phyloP scores from a whole-genome alignment of 208 protist species.

The Leptomonas seymouri region DNA sequence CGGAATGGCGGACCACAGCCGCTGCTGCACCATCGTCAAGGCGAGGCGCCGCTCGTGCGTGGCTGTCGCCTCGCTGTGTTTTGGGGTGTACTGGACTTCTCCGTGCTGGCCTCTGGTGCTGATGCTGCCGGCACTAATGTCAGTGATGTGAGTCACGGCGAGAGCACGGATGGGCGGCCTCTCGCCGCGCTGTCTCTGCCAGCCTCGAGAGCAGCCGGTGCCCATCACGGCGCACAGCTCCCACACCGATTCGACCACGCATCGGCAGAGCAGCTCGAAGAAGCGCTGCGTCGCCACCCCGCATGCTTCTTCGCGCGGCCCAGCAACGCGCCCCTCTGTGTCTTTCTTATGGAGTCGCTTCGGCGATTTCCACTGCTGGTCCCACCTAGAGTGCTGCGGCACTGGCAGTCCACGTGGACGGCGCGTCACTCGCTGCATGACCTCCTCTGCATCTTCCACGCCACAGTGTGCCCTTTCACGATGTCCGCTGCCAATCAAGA shows the following conservation, averaged over 20 bases:
- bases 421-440: slow-evolving; percentile 62
- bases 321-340: slow-evolving; percentile 62
- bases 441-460: slow-evolving; percentile 54
- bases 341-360: slow-evolving; percentile 65
- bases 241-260: not conserved
- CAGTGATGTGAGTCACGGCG: no score
- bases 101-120: not conserved
- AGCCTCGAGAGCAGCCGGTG: no score
- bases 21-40: slow-evolving; percentile 8
- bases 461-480: slow-evolving; percentile 51
- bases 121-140: no score
- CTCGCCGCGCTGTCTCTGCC: not conserved
- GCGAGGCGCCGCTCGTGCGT: slow-evolving; percentile 23
- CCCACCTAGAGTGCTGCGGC: slow-evolving; percentile 34
- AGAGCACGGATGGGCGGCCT: no score
- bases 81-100: slow-evolving; percentile 23
- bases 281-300: slow-evolving; percentile 32
- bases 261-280: slow-evolving; percentile 24
- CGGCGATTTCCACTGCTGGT: slow-evolving; percentile 68
- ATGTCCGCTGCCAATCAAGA: not conserved
- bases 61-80: slow-evolving; percentile 32
- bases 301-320: slow-evolving; percentile 65
- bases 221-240: no score
- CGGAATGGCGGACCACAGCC: not conserved
- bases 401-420: slow-evolving; percentile 63